A percentile compares a stretch with the other conserved stretches of the same genome.
phyloP scores from a whole-genome alignment of 2,329 filamentous ascomycete species.

The Hypoxylon sp. region DNA sequence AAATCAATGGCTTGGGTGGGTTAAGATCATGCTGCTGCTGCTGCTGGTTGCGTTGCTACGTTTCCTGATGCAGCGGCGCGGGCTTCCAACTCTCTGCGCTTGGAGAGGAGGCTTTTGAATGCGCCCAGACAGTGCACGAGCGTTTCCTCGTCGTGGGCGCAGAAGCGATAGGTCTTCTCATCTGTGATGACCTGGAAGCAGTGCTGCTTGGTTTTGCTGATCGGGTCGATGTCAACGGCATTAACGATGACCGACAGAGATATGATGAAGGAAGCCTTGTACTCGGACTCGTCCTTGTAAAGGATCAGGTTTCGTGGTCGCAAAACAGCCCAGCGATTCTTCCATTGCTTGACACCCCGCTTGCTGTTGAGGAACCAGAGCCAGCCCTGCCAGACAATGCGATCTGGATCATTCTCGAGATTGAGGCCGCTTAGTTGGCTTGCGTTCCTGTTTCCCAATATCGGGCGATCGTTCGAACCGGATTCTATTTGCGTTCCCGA shows the following conservation, averaged over 20 bases:
- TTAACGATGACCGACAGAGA: constrained; percentile 85
- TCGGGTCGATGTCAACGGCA: constrained; percentile 90
- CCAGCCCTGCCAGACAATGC: constrained; percentile 95
- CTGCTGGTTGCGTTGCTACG: constrained; percentile 26
- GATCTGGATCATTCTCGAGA: constrained; percentile 79
- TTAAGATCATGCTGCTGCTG: constrained; percentile 15
- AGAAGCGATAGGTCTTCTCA: constrained; percentile 86
- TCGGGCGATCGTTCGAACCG: constrained; percentile 52
- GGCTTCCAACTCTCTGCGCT: constrained; percentile 75
- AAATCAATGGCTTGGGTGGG: constrained; percentile 27
- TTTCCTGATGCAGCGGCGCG: constrained; percentile 58
- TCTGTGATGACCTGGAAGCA: constrained; percentile 96
- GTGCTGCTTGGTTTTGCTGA: constrained; percentile 85
- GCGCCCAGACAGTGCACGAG: constrained; percentile 89
- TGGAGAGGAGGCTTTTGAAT: constrained; percentile 87
- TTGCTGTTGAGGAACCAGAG: constrained; percentile 88
- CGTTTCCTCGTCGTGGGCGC: constrained; percentile 83
- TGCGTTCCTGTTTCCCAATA: constrained; percentile 65
- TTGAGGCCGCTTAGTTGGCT: constrained; percentile 74
- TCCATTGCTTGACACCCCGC: constrained; percentile 90
- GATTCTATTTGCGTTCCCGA: constrained; percentile 54
- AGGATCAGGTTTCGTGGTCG: constrained; percentile 87
- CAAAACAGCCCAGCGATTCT: constrained; percentile 92
- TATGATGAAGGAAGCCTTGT: constrained; percentile 86
- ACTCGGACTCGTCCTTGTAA: constrained; percentile 95